Evolutionary conservation across 2,329 filamentous ascomycete genomes (phyloP), one percentile per base, ranked within the genome.

Genomic region (Hypoxylon sp.): DNA sequence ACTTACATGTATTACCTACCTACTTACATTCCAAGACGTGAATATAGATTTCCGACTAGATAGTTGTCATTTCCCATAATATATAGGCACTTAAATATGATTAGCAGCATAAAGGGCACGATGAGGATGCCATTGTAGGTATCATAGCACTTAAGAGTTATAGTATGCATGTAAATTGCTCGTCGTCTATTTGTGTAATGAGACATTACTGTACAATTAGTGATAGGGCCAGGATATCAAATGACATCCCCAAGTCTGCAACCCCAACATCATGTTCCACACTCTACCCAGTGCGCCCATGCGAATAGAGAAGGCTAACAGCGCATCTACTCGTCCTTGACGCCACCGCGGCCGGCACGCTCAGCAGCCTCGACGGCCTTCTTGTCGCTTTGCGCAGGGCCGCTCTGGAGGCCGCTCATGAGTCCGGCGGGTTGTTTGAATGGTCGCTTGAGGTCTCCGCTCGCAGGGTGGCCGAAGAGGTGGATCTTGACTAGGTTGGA

Each of bases 401-500:
- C 87, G 70, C 87, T 87, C 81, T 90, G 87, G 79, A 94, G 87
- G 67, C 90, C 89, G 73, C 88, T 88, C 91, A 97, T 94, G 79
- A 98, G 87, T 56, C 94, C 94, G 67, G 87, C 90, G 65, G 87
- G 81, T 53, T 89, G 87, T 90, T 98, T 99, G 91, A 96, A 99
- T 70, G 96, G 96, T 67, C 96, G 88, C 88, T 96, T 96, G 73
- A 99, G 88, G 71, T 99, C 96, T 58, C 95, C 96, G 62, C 85
- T 88, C 41, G 96, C 95, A 39, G 95, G 88, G 81, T 96, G 85
- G 76, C 94, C 94, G 70, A 94, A 91, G 70, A 99, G 73, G 83
- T 98, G 92, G 77, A 99, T 95, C 88, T 98, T 97, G 85, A 96
- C 88, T 75, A 97, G 85, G 86, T 97, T 98, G 83, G 91, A 87